Percentiles rank a stretch among this genome's conserved stretches.
phyloP scores from a whole-genome alignment of 257 asterid genomes.

The Coffea eugenioides region DNA sequence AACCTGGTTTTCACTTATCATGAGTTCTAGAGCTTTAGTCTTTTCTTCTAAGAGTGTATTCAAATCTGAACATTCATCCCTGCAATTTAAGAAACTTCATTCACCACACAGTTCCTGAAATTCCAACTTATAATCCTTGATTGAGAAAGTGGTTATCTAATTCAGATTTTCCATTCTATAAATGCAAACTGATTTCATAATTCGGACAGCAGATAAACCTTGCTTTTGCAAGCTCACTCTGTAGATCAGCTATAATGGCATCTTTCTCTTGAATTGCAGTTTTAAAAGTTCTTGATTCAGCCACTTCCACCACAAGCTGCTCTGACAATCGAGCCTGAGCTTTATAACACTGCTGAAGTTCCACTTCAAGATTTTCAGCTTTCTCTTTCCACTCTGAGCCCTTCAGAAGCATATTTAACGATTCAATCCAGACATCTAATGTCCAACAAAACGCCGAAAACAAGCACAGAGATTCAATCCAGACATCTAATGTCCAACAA shows the following conservation, averaged over 20 bases:
- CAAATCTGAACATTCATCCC: constrained; percentile 79
- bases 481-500: constrained; percentile 10
- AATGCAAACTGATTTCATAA: not conserved
- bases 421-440: constrained; percentile 18
- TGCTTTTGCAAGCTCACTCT: constrained; percentile 66
- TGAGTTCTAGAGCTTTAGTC: constrained; percentile 75
- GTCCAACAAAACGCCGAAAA: not conserved
- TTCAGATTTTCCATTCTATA: no score
- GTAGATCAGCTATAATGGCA: constrained; percentile 51
- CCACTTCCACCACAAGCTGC: constrained; percentile 96
- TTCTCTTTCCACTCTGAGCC: constrained; percentile 99
- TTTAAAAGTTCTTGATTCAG: constrained; percentile 84
- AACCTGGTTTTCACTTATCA: constrained; percentile 76
- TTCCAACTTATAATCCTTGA: not conserved
- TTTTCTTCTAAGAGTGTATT: constrained; percentile 66
- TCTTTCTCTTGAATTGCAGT: constrained; percentile 76
- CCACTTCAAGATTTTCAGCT: constrained; percentile 82
- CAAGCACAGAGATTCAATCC: constrained; percentile 3
- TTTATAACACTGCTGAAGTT: constrained; percentile 94
- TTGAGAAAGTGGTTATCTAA: not conserved
- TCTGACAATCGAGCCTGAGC: constrained; percentile 94
- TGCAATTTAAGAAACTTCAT: constrained; percentile 28
- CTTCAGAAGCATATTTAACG: constrained; percentile 30
- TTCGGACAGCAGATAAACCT: constrained; percentile 38
- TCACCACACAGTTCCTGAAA: not conserved